These are phyloP conservation scores for Craspedostauros australis DNA, from an alignment of 108 stramenopile genomes.

Conservation along the genomic window DNA sequence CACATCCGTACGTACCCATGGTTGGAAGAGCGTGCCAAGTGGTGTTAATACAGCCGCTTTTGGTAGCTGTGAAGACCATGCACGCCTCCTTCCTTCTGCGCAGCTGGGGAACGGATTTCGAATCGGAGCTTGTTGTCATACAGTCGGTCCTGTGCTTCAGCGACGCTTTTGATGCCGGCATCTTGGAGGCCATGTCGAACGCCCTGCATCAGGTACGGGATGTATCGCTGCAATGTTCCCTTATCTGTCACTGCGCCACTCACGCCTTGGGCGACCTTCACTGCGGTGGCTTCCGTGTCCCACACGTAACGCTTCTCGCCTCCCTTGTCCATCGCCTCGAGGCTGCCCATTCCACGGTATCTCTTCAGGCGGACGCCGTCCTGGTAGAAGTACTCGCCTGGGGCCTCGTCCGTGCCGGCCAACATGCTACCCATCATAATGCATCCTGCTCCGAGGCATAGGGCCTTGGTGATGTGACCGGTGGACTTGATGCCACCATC, in stretches of 20 bases:
- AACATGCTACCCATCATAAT: constrained; percentile 99
- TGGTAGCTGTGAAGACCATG: constrained; percentile 97
- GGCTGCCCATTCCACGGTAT: constrained; percentile 99
- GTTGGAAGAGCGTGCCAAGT: too few relatives aligned
- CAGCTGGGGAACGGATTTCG: constrained; percentile 98
- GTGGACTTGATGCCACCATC: constrained; percentile 98
- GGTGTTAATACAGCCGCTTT: constrained; percentile 84
- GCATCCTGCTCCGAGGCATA: constrained; percentile 95
- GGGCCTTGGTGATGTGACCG: constrained; percentile 98
- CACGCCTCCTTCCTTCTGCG: constrained; percentile 99
- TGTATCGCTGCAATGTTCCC: constrained; percentile 93
- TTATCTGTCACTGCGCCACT: constrained; percentile 99
- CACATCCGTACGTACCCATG: too few relatives aligned
- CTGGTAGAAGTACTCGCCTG: constrained; percentile 99
- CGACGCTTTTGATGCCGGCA: constrained; percentile 75
- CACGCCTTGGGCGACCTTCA: constrained; percentile 99
- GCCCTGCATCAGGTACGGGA: constrained; percentile 97
- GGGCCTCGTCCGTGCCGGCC: constrained; percentile 99
- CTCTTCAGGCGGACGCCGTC: constrained; percentile 99
- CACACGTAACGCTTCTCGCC: constrained; percentile 98
- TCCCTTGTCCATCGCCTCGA: constrained; percentile 99
- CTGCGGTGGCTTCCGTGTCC: constrained; percentile 70
- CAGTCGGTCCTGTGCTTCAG: constrained; percentile 66
- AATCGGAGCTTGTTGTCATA: constrained; percentile 81
- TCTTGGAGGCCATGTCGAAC: constrained; percentile 98